Evolutionary conservation across 306 rosid genomes (phyloP), one percentile per base, ranked within the genome.

Genomic region (Castanea mollissima): DNA sequence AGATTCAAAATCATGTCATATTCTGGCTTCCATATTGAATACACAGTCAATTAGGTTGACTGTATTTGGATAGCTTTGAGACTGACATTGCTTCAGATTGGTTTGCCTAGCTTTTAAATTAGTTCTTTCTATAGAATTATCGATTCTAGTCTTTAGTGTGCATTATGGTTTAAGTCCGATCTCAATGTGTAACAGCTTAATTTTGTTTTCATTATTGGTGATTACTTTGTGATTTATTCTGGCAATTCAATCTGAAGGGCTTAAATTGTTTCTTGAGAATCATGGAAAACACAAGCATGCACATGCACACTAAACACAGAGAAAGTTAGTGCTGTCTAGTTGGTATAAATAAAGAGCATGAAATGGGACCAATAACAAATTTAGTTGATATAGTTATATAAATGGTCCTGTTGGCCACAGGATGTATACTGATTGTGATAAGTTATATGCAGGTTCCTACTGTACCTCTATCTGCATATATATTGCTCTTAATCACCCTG

Each of bases 381-480:
- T 72, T 21, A 63, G 59, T 49, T 51, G 34, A 34, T 69, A 16
- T 41, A 8, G 12, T 41, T 38, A 41, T 41, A 41, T 31, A 8
- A 8, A 20, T 32, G 54, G 23, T 49, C 55, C 25, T 35, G 27
- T 35, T 29, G 64, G 12, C 20, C 54, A 46, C 49, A 2, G 32
- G 27, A 7, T 49, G 27, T 76, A 63, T 81, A 55, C 77, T 70
- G 57, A 86, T 23, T 63, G 41, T 71, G 73, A 44, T 35, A 19
- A 55, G 21, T 21, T 79, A 67, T 38, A 41, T 88, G 82, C 94
- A 92, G 97, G 89, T 82, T 82, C 74, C 9, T 18, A 62, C 79
- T 65, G 35, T 70, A 51, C 76, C 74, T 32, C 29, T 68, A 20
- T 75, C 87, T 62, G 63, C 85, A 4, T 76, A 7, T 74, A 55